Evolutionary conservation across 2,329 filamentous ascomycete species (phyloP).

Genomic region (Didymella arachidicola): DNA sequence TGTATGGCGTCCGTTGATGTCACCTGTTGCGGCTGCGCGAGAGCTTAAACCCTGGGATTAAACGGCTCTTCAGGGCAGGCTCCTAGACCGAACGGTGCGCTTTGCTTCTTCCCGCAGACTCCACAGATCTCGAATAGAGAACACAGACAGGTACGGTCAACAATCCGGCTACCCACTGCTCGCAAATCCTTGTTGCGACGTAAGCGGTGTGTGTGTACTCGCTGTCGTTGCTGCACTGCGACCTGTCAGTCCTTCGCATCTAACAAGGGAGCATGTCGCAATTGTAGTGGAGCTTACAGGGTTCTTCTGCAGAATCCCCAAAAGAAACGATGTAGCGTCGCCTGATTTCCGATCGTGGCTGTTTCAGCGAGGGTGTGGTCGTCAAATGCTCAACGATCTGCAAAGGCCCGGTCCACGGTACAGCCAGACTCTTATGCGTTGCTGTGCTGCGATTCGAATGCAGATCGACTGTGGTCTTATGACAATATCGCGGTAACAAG

Average conservation of each 20-base stretch:
- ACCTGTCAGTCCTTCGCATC: conserved; percentile 46
- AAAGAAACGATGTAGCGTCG: conserved; percentile 47
- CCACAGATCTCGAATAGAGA: conserved; percentile 49
- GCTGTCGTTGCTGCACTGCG: conserved; percentile 37
- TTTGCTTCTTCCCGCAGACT: conserved; percentile 51
- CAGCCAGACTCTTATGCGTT: conserved; percentile 24
- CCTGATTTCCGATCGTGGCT: conserved; percentile 43
- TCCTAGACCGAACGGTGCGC: conserved; percentile 38
- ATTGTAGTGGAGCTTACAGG: conserved; percentile 48
- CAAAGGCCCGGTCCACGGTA: conserved; percentile 38
- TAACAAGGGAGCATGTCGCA: conserved; percentile 39
- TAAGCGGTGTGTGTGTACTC: conserved; percentile 38
- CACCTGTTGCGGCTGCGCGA: conserved; percentile 42
- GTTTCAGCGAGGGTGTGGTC: conserved; percentile 42
- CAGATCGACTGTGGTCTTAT: not conserved
- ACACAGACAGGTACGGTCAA: conserved; percentile 45
- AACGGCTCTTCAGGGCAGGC: conserved; percentile 41
- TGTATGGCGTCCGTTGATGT: conserved; percentile 29
- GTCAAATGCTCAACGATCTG: conserved; percentile 43
- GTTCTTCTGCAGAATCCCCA: conserved; percentile 44
- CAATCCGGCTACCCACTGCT: conserved; percentile 34
- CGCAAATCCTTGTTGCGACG: conserved; percentile 41
- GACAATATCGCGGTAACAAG: not conserved
- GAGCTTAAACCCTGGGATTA: conserved; percentile 43
- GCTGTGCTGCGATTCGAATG: conserved; percentile 21